Percentiles rank a stretch among this genome's conserved stretches.
phyloP scores from a whole-genome alignment of 2,329 filamentous ascomycete species.

The Plenodomus lindquistii region DNA sequence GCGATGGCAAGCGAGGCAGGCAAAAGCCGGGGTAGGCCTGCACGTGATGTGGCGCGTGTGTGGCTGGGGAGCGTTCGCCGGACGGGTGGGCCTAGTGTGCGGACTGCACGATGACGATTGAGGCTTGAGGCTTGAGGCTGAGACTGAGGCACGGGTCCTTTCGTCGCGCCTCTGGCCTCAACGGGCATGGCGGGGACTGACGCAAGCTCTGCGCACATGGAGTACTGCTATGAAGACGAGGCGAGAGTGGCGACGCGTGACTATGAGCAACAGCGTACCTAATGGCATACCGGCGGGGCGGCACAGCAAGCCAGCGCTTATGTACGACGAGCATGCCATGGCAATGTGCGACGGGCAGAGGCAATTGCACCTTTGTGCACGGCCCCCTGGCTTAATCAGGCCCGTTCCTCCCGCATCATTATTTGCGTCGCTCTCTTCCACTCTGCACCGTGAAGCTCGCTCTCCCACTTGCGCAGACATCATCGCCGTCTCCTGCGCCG shows the following conservation, averaged over 20 bases:
- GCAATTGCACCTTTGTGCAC: no score
- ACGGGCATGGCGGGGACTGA: background rate
- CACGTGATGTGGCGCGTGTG: background rate
- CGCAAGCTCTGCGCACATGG: background rate
- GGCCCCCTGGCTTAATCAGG: no score
- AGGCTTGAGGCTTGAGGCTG: no score
- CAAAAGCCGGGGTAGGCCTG: background rate
- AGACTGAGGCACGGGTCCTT: no score
- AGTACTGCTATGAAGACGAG: background rate
- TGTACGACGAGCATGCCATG: no score
- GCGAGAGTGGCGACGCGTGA: background rate
- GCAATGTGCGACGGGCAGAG: no score
- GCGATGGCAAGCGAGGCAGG: background rate
- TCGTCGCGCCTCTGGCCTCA: background rate
- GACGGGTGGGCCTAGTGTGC: no score
- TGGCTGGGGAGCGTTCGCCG: background rate
- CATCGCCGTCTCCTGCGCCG: slow-evolving; percentile 12
- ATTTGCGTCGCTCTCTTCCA: background rate
- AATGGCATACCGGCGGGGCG: background rate
- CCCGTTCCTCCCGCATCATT: no score
- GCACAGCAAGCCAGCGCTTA: background rate
- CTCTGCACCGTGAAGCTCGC: no score
- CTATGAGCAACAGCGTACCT: background rate
- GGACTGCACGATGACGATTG: background rate
- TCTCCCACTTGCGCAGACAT: no score